Evolutionary conservation across 2,329 filamentous ascomycete species (phyloP).

Genomic region (Pseudogymnoascus sp.): DNA sequence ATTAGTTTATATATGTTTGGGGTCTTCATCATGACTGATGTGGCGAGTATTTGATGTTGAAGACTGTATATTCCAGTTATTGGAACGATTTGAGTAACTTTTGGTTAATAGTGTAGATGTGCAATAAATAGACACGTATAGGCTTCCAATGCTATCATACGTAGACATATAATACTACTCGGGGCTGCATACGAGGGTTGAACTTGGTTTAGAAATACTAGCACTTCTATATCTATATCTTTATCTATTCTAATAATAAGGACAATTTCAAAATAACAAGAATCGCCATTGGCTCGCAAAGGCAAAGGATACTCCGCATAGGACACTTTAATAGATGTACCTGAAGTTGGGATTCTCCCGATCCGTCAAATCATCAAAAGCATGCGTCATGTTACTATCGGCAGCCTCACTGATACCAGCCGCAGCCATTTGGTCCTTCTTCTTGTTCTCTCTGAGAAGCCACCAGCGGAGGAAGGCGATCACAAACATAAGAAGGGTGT

Average conservation of each 20-base stretch:
- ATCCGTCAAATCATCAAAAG: conserved; percentile 28
- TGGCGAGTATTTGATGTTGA: not conserved
- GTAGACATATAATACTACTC: not conserved
- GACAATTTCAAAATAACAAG: not conserved
- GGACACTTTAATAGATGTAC: conserved; percentile 21
- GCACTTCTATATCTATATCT: not conserved
- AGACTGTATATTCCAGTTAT: not conserved
- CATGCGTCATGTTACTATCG: conserved; percentile 22
- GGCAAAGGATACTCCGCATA: not conserved
- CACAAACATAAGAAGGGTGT: conserved; percentile 20
- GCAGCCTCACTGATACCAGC: conserved; percentile 14
- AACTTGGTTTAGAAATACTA: not conserved
- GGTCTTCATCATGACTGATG: not conserved
- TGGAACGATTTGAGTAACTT: not conserved
- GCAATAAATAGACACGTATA: not conserved
- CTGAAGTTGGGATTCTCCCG: conserved; percentile 24
- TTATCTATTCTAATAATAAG: not conserved
- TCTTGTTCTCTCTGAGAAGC: conserved; percentile 29
- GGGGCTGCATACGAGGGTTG: not conserved
- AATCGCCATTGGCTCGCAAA: not conserved
- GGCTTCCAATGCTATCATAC: not conserved
- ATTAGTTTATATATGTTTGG: not conserved
- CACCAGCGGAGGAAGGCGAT: conserved; percentile 20
- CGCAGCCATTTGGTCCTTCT: conserved; percentile 18
- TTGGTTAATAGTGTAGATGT: not conserved